phyloP scores from a whole-genome alignment of 768 basidiomycete species.

The Boletales sp. region DNA sequence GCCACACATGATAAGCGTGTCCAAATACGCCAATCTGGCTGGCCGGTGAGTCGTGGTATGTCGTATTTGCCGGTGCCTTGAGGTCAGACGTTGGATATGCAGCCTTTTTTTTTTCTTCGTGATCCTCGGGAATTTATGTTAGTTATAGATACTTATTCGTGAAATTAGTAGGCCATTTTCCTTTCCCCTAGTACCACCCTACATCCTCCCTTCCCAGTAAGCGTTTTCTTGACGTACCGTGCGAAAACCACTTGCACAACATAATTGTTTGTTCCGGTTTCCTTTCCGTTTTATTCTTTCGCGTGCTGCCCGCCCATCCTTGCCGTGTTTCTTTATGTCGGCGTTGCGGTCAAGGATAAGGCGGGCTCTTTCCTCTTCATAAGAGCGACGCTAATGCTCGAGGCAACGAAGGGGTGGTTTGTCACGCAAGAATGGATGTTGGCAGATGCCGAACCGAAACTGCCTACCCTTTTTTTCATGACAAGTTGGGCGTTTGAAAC shows the following conservation, averaged over 20 bases:
- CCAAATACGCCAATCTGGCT: slow-evolving; percentile 30
- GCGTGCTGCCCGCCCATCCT: slow-evolving; percentile 19
- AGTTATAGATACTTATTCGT: slow-evolving; percentile 23
- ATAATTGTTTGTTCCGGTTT: not conserved
- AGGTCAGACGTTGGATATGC: not conserved
- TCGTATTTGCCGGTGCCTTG: not conserved
- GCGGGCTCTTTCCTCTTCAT: slow-evolving; percentile 26
- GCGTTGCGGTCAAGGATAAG: slow-evolving; percentile 8
- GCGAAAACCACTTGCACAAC: slow-evolving; percentile 8
- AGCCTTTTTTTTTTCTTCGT: slow-evolving; percentile 1
- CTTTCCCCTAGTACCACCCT: not conserved
- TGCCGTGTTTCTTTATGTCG: slow-evolving; percentile 10
- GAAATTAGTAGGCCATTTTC: slow-evolving; percentile 12
- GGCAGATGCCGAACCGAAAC: slow-evolving; percentile 4
- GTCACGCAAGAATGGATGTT: slow-evolving; percentile 19
- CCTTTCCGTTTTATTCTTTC: not conserved
- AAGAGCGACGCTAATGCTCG: slow-evolving; percentile 15
- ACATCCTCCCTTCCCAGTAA: not conserved
- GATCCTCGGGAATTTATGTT: not conserved
- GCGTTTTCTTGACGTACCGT: slow-evolving; percentile 6
- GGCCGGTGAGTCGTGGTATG: slow-evolving; percentile 20
- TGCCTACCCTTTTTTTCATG: no score
- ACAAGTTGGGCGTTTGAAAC: slow-evolving; percentile 4
- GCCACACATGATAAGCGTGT: slow-evolving; percentile 17
- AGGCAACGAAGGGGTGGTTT: slow-evolving; percentile 31